phyloP scores from a whole-genome alignment of 2,329 filamentous ascomycete species.

The Didymella arachidicola region DNA sequence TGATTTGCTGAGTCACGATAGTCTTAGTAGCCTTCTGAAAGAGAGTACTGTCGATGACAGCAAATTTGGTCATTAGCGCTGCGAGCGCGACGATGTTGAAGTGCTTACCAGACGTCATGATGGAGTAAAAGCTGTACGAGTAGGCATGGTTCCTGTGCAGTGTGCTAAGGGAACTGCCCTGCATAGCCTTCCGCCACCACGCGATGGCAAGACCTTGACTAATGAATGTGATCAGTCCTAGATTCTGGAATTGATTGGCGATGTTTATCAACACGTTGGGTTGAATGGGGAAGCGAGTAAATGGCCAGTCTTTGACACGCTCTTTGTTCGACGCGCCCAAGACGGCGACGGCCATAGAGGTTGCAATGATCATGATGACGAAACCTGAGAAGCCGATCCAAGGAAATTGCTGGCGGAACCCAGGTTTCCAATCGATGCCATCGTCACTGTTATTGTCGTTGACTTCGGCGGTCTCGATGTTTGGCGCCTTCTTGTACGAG shows the following conservation, averaged over 20 bases:
- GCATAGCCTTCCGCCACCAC: conserved; percentile 37
- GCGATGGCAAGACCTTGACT: conserved; percentile 37
- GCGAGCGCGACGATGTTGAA: conserved; percentile 38
- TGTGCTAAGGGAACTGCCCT: conserved; percentile 29
- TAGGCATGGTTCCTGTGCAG: conserved; percentile 36
- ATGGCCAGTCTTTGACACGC: conserved; percentile 32
- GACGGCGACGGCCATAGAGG: conserved; percentile 29
- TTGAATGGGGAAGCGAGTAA: conserved; percentile 27
- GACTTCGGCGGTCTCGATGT: conserved; percentile 22
- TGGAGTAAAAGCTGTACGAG: conserved; percentile 36
- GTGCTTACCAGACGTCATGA: conserved; percentile 30
- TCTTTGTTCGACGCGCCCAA: conserved; percentile 25
- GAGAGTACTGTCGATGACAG: conserved; percentile 34
- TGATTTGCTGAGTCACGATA: conserved; percentile 27
- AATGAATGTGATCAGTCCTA: conserved; percentile 33
- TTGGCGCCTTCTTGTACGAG: conserved; percentile 15
- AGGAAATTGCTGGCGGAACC: conserved; percentile 34
- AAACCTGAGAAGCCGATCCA: conserved; percentile 34
- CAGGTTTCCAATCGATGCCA: conserved; percentile 37
- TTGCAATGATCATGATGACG: conserved; percentile 29
- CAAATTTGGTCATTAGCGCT: conserved; percentile 38
- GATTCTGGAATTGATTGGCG: conserved; percentile 36
- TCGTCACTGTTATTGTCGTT: conserved; percentile 10
- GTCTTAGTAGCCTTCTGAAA: conserved; percentile 36
- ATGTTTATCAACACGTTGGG: conserved; percentile 40